Conservation (phyloP, 805 yeast species). For the Starmerella khaoyaiensis region DNA sequence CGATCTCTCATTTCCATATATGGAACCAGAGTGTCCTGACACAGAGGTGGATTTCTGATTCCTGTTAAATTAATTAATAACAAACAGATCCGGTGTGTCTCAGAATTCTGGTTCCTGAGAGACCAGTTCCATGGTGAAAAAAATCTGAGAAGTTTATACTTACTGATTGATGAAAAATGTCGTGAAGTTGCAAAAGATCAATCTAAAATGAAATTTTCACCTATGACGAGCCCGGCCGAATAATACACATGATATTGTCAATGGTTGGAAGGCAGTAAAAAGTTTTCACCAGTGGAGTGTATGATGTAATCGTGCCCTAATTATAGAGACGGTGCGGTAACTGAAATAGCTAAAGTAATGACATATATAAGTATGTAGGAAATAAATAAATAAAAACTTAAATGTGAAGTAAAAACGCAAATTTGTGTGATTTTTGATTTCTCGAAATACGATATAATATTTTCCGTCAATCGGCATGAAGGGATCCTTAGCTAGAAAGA, state of each 20-base stretch:
- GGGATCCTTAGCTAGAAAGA: too few species aligned
- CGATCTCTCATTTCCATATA: neutral
- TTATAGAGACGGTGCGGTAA: too few species aligned
- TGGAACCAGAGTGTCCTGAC: constrained; percentile 25
- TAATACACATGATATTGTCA: too few species aligned
- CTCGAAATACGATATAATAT: constrained; percentile 58
- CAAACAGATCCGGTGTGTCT: constrained; percentile 24
- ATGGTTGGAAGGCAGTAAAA: too few species aligned
- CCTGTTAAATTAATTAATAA: constrained; percentile 5
- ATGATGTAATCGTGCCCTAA: too few species aligned
- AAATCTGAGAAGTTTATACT: constrained; percentile 10
- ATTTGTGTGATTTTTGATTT: constrained; percentile 45
- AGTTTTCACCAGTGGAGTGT: too few species aligned
- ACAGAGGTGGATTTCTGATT: constrained; percentile 18
- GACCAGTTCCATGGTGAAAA: constrained; percentile 22
- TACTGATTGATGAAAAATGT: constrained; percentile 22
- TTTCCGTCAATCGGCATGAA: constrained; percentile 36
- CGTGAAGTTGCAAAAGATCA: neutral
- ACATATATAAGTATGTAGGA: constrained; percentile 2
- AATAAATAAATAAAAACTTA: neutral
- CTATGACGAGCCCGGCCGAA: constrained; percentile 1
- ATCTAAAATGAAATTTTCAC: constrained; percentile 9
- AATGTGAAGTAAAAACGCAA: constrained; percentile 43
- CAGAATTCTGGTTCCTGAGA: constrained; percentile 22
- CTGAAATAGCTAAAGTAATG: neutral